phyloP scores from a whole-genome alignment of 1,284 basidiomycete genomes.

The Phylloboletellus chloephorus region DNA sequence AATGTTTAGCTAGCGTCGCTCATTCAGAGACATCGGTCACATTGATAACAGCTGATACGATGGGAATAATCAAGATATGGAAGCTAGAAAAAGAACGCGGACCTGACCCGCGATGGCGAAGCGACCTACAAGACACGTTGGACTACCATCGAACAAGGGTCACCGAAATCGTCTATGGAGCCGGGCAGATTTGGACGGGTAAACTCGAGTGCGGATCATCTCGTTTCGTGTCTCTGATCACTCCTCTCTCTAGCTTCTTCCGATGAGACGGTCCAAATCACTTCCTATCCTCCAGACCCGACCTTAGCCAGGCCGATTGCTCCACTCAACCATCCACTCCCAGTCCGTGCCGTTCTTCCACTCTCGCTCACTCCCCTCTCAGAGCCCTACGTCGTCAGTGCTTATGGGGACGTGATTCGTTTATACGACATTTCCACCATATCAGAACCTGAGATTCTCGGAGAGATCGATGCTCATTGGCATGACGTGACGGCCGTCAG shows the following conservation, averaged over 20 bases:
- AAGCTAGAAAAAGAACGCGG: conserved; percentile 47
- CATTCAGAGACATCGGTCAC: conserved; percentile 42
- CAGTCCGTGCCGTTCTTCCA: conserved; percentile 70
- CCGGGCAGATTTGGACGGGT: conserved; percentile 84
- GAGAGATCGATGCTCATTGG: conserved; percentile 78
- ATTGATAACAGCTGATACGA: conserved; percentile 79
- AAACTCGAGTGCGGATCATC: conserved; percentile 16
- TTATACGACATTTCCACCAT: conserved; percentile 63
- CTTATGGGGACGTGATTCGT: conserved; percentile 76
- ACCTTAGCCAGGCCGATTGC: conserved; percentile 33
- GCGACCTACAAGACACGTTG: conserved; percentile 53
- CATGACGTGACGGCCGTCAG: conserved; percentile 75
- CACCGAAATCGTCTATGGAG: conserved; percentile 61
- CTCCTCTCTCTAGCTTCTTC: conserved; percentile 60
- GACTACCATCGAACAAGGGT: conserved; percentile 75
- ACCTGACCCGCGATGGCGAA: conserved; percentile 46
- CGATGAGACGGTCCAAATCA: conserved; percentile 75
- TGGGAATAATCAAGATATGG: conserved; percentile 80
- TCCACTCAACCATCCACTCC: conserved; percentile 58
- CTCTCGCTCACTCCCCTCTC: conserved; percentile 54
- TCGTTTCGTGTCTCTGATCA: conserved; percentile 4
- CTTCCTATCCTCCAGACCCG: conserved; percentile 34
- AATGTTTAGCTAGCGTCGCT: conserved; percentile 50
- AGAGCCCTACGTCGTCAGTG: conserved; percentile 72
- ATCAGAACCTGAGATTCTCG: conserved; percentile 60